phyloP scores from a whole-genome alignment of 2,329 filamentous ascomycete species.

The Akanthomyces muscarius region DNA sequence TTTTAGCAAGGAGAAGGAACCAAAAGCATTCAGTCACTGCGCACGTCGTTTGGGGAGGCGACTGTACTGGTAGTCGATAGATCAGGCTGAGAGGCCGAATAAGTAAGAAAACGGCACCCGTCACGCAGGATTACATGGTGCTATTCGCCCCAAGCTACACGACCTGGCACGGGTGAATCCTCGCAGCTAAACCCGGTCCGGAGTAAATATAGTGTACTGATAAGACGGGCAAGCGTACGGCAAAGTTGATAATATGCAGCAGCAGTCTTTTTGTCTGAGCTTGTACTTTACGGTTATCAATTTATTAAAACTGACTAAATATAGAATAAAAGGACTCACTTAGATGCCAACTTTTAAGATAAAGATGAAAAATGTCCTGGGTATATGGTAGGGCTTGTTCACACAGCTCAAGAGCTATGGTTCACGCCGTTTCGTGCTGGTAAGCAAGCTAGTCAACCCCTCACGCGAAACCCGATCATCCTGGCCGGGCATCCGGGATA shows the following conservation, averaged over 20 bases:
- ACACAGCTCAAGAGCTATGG: no score
- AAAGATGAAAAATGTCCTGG: no score
- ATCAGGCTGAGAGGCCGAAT: not conserved
- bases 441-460: not conserved
- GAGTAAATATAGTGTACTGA: not conserved
- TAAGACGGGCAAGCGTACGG: not conserved
- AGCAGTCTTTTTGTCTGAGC: not conserved
- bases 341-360: not conserved
- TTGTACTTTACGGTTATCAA: not conserved
- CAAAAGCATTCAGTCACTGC: no score
- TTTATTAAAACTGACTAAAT: no score
- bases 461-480: not conserved
- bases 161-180: not conserved
- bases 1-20: no score
- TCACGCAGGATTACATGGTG: not conserved
- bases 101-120: not conserved
- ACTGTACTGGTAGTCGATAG: not conserved
- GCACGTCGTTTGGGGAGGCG: not conserved
- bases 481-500: not conserved
- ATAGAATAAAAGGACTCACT: no score
- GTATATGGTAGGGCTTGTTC: no score
- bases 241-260: not conserved
- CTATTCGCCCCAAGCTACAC: not conserved
- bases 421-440: not conserved
- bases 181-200: not conserved